These are phyloP conservation scores for Platismatia glauca DNA, from an alignment of 495 filamentous ascomycete species.

Conservation along the genomic window DNA sequence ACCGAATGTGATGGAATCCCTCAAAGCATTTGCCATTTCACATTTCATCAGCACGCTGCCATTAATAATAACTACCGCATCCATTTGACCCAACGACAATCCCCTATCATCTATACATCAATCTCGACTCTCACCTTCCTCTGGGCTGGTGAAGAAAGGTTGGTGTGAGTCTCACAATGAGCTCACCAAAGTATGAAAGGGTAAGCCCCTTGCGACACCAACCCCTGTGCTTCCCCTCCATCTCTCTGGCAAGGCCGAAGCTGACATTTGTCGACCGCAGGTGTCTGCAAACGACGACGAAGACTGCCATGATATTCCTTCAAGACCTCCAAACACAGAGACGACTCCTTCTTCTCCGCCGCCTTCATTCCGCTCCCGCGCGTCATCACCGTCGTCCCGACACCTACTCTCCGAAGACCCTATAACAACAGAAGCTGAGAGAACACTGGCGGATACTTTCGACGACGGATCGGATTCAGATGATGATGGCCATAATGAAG, in stretches of 20 bases:
- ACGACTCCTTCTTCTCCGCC: slow-evolving; percentile 75
- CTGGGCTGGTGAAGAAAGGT: slow-evolving; percentile 3
- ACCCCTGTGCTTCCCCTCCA: slow-evolving; percentile 1
- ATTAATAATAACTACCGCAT: neutral
- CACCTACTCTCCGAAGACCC: slow-evolving; percentile 47
- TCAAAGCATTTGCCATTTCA: neutral
- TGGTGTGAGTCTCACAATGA: slow-evolving; percentile 50
- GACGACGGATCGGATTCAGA: slow-evolving; percentile 63
- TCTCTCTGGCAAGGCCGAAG: neutral
- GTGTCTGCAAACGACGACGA: slow-evolving; percentile 43
- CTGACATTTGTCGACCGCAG: slow-evolving; percentile 26
- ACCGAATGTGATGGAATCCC: slow-evolving; percentile 11
- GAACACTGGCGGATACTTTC: slow-evolving; percentile 83
- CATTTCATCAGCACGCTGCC: slow-evolving; percentile 1
- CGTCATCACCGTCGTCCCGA: slow-evolving; percentile 59
- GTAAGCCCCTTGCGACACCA: slow-evolving; percentile 42
- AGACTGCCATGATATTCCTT: slow-evolving; percentile 29
- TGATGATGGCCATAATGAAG: slow-evolving; percentile 59
- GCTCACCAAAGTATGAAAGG: slow-evolving; percentile 78
- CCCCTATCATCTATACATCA: neutral
- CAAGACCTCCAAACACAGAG: slow-evolving; percentile 28
- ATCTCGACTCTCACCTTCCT: neutral
- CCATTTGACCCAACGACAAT: neutral
- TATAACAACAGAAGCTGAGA: slow-evolving; percentile 50
- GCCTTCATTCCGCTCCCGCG: slow-evolving; percentile 84